These are phyloP conservation scores for Euclidium syriacum DNA, from an alignment of 345 rosid species.

Conservation along the genomic window DNA sequence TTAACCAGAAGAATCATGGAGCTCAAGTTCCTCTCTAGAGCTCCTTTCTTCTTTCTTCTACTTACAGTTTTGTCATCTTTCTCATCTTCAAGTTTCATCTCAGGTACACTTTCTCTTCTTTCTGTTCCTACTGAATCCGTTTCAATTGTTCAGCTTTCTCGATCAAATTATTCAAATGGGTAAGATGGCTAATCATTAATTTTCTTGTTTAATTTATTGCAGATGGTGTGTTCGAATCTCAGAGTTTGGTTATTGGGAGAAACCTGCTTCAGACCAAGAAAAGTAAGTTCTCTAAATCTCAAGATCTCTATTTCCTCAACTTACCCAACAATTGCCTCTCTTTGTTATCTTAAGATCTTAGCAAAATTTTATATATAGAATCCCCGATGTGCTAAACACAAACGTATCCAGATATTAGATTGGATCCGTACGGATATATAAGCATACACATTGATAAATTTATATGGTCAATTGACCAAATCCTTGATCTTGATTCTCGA, in stretches of 20 bases:
- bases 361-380: background rate
- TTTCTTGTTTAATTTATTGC: conserved; percentile 19
- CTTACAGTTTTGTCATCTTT: conserved; percentile 28
- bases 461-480: background rate
- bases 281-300: conserved; percentile 26
- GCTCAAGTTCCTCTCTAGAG: background rate
- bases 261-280: conserved; percentile 72
- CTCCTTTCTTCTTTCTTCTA: conserved; percentile 31
- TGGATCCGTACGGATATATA: background rate
- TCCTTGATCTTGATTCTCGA: background rate
- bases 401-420: conserved; percentile 11
- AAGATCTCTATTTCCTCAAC: background rate
- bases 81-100: conserved; percentile 41
- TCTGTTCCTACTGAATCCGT: background rate
- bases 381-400: background rate
- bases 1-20: conserved; percentile 27
- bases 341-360: background rate
- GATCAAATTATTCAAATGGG: background rate
- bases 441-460: background rate
- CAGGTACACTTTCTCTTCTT: conserved; percentile 36
- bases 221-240: conserved; percentile 51
- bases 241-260: conserved; percentile 40
- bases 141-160: background rate
- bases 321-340: background rate
- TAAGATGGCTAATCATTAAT: background rate